phyloP scores from a whole-genome alignment of 345 rosid species.

The Gossypium thurberi region DNA sequence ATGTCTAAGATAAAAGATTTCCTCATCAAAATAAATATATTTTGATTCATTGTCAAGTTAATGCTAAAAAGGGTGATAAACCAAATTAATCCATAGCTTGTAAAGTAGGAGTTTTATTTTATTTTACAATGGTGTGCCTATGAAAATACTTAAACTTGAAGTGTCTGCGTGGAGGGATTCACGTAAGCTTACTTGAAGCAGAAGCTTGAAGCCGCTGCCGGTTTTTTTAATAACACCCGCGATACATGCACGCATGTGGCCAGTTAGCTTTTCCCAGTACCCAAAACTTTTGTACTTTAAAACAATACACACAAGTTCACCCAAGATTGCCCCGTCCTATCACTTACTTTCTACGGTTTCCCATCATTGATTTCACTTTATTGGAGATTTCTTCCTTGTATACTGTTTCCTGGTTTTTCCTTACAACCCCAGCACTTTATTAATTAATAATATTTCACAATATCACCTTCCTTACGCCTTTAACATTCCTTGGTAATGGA shows the following conservation, averaged over 20 bases:
- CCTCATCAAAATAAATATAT: neutral
- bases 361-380: neutral
- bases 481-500: neutral
- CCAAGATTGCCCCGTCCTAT: slow-evolving; percentile 15
- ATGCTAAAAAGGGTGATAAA: neutral
- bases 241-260: slow-evolving; percentile 24
- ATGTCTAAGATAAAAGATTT: neutral
- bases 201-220: slow-evolving; percentile 20
- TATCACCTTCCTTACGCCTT: neutral
- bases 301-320: neutral
- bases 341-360: slow-evolving; percentile 11
- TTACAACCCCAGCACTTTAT: slow-evolving; percentile 14
- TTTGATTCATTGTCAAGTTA: neutral
- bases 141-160: slow-evolving; percentile 1
- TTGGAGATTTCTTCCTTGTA: neutral
- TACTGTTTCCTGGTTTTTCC: slow-evolving; percentile 16
- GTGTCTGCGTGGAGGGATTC: slow-evolving; percentile 19
- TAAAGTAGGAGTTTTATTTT: no score
- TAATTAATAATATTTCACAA: neutral
- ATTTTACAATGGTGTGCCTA: neutral
- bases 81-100: neutral
- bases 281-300: slow-evolving; percentile 8
- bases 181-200: slow-evolving; percentile 14
- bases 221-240: slow-evolving; percentile 16
- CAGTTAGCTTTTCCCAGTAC: neutral